Evolutionary conservation across 805 yeast species (phyloP), one percentile per base, ranked within the genome.

Genomic region (Ogataea ganodermae): DNA sequence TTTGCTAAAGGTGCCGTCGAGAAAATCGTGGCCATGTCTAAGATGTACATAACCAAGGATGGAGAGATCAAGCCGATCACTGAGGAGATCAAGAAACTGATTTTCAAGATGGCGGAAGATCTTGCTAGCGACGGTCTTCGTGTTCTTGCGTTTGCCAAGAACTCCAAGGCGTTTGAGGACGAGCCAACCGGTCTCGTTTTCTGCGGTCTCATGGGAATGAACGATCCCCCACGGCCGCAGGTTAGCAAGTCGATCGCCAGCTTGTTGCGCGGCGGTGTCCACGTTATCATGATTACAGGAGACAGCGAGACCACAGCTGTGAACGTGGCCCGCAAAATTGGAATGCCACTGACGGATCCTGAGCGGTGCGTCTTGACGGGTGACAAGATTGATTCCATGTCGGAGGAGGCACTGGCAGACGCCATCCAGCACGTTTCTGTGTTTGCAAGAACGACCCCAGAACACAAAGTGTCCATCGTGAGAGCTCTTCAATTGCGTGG

Each of bases 271-370:
- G 97, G 98, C 52, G 96, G 98, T 36, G 99, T 94, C 35, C 96
- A 89, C 61, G 89, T 94, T n/a, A 88, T 94, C 43, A 94, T 94
- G 98, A 92, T 94, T 54, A 94, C 99, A 7, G 97, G 97, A 58
- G 97, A 91, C 66, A 79, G 89, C 30, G 96, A 90, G 53, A 82
- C 85, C 13, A 89, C 97, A 13, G 97, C 96, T 5, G 68, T 76
- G 12, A 84, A 86, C 56, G 88, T 91, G 65, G 97, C 96, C 2
- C 78, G 75, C 53, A 90, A 89, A 66, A 87, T 92, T 56, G 99
- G 99, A 23, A 88, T 88, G 79, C 96, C 91, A 3, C 73, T 85
- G 32, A 67, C 76, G 32, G 83, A 81, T 54, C 78, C 78, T 8
- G 78, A 78, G 27, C 73, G 76, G 50, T 80, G 90, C 39, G 90